Percentiles rank a stretch among this genome's conserved stretches.
phyloP scores from a whole-genome alignment of 2,329 filamentous ascomycete genomes.

The Trichoderma afroharzianum region DNA sequence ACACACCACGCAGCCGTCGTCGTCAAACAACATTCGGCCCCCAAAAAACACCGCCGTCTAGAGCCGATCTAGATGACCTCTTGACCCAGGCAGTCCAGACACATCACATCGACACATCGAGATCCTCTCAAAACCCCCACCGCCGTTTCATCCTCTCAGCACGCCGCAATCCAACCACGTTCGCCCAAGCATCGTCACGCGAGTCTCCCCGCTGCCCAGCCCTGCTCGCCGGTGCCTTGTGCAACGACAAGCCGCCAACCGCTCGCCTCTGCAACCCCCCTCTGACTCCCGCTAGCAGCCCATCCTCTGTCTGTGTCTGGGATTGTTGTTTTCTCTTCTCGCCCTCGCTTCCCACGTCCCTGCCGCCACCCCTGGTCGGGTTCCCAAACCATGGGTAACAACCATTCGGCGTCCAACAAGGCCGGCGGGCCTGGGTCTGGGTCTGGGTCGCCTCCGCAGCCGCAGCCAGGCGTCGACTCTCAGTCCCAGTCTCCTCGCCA shows the following conservation, averaged over 20 bases:
- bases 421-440: constrained; percentile 32
- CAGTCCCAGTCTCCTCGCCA: constrained; percentile 22
- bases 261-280: constrained; percentile 9
- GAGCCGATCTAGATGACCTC: constrained; percentile 1
- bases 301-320: constrained; percentile 7
- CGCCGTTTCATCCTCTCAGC: constrained; percentile 10
- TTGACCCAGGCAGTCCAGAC: background rate
- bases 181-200: constrained; percentile 9
- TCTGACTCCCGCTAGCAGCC: constrained; percentile 9
- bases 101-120: background rate
- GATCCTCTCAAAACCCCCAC: constrained; percentile 5
- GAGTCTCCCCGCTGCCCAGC: constrained; percentile 7
- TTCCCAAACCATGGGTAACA: constrained; percentile 35
- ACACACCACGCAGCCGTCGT: background rate
- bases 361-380: constrained; percentile 11
- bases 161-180: constrained; percentile 14
- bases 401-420: constrained; percentile 38
- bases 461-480: constrained; percentile 25
- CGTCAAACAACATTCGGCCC: background rate
- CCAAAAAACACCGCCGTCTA: background rate
- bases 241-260: constrained; percentile 13
- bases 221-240: constrained; percentile 15
- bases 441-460: constrained; percentile 25
- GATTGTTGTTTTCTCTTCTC: constrained; percentile 7
- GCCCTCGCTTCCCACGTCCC: constrained; percentile 5